phyloP scores from a whole-genome alignment of 352 stramenopile genomes.

The Phytophthora cajani region DNA sequence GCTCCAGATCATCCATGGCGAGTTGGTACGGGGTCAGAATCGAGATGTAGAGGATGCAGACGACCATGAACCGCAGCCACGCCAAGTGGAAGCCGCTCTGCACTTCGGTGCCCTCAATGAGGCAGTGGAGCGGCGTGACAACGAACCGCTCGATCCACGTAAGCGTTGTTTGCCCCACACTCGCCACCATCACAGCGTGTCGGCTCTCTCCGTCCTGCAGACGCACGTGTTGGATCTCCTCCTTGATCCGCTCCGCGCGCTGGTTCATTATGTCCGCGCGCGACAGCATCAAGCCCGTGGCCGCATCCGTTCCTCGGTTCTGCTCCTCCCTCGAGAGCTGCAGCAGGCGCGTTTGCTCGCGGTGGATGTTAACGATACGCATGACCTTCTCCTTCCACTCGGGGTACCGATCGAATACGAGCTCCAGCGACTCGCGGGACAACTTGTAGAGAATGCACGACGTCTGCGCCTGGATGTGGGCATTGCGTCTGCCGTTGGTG shows the following conservation, averaged over 20 bases:
- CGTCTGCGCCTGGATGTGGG: constrained; percentile 52
- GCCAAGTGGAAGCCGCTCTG: constrained; percentile 52
- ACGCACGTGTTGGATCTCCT: constrained; percentile 18
- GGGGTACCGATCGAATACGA: constrained; percentile 72
- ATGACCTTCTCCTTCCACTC: constrained; percentile 76
- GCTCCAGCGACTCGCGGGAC: constrained; percentile 62
- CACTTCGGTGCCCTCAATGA: constrained; percentile 38
- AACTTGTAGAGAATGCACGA: constrained; percentile 73
- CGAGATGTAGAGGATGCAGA: constrained; percentile 47
- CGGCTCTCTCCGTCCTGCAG: constrained; percentile 7
- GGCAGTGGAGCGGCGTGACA: not conserved
- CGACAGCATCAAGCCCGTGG: constrained; percentile 22
- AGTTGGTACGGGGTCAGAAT: constrained; percentile 57
- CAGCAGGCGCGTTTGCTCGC: constrained; percentile 51
- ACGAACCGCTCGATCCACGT: constrained; percentile 11
- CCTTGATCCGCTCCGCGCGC: constrained; percentile 11
- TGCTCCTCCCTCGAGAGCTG: constrained; percentile 22
- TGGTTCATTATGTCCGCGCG: constrained; percentile 38
- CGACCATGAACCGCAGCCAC: constrained; percentile 45
- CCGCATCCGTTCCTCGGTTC: constrained; percentile 12
- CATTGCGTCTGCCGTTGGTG: constrained; percentile 50
- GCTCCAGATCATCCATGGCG: constrained; percentile 42
- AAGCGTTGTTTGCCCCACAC: not conserved
- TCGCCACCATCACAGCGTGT: not conserved
- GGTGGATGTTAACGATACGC: constrained; percentile 63